These are phyloP conservation scores for Pleurotus ostreatus DNA, from an alignment of 768 basidiomycete species.

Conservation along the genomic window DNA sequence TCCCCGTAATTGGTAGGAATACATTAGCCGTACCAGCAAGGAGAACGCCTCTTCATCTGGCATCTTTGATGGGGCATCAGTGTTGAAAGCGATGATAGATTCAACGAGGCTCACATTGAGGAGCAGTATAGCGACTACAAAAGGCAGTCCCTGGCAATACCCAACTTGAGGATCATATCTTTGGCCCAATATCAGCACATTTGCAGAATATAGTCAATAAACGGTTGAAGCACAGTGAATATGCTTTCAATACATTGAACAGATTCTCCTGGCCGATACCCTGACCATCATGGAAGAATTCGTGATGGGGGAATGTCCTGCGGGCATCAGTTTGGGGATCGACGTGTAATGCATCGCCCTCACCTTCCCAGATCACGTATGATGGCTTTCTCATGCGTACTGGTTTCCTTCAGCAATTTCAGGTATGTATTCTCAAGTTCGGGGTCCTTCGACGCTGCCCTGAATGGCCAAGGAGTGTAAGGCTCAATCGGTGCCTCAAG, in stretches of 20 bases:
- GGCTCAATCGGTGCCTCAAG: not conserved
- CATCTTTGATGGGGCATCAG: constrained; percentile 59
- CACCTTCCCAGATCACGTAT: constrained; percentile 86
- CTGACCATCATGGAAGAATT: constrained; percentile 91
- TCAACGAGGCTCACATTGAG: constrained; percentile 63
- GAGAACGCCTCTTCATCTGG: constrained; percentile 99
- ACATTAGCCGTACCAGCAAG: constrained; percentile 90
- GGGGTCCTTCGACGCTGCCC: constrained; percentile 91
- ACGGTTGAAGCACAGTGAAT: constrained; percentile 67
- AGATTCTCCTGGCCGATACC: constrained; percentile 97
- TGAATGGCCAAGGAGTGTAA: constrained; percentile 25
- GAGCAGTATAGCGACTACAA: constrained; percentile 90
- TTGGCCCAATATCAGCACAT: constrained; percentile 8
- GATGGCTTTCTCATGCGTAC: constrained; percentile 92
- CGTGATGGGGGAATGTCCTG: constrained; percentile 95
- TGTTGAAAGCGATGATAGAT: not conserved
- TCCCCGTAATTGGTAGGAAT: constrained; percentile 92
- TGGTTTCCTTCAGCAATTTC: constrained; percentile 74
- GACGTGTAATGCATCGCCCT: constrained; percentile 14
- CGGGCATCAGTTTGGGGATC: constrained; percentile 7
- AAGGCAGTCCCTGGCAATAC: constrained; percentile 96
- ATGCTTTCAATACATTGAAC: constrained; percentile 97
- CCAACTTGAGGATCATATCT: constrained; percentile 93
- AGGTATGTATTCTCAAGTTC: constrained; percentile 84
- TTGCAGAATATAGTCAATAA: constrained; percentile 3